Evolutionary conservation across 2,329 filamentous ascomycete genomes (phyloP).

Genomic region (Curvularia hawaiiensis): DNA sequence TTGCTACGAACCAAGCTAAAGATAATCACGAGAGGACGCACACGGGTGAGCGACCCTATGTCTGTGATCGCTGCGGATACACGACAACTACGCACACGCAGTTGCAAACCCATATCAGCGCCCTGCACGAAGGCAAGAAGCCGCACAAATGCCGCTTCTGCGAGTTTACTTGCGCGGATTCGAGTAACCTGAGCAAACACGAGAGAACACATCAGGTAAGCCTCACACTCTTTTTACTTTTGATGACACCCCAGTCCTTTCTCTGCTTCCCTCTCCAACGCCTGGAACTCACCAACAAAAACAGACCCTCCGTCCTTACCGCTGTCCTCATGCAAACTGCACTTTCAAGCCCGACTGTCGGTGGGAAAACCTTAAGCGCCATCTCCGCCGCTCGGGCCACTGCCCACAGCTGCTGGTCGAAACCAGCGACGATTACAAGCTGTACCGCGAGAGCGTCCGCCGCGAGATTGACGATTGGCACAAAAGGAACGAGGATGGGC

Average conservation of each 20-base stretch:
- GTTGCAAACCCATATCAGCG: constrained; percentile 46
- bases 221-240: background rate
- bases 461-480: constrained; percentile 44
- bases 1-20: constrained; percentile 49
- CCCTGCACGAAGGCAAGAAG: constrained; percentile 45
- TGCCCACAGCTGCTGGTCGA: constrained; percentile 44
- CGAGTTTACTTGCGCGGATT: constrained; percentile 47
- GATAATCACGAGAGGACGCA: constrained; percentile 49
- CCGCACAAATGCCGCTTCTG: constrained; percentile 47
- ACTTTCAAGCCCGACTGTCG: constrained; percentile 47
- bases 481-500: constrained; percentile 33
- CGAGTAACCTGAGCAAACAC: constrained; percentile 46
- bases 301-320: constrained; percentile 44
- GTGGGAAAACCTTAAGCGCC: constrained; percentile 48
- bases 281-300: background rate
- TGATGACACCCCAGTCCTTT: background rate
- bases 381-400: constrained; percentile 44
- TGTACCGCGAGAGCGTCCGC: constrained; percentile 40
- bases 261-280: background rate
- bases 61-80: constrained; percentile 45
- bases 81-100: constrained; percentile 49
- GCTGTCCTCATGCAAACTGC: constrained; percentile 45
- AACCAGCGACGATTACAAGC: constrained; percentile 39
- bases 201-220: constrained; percentile 45
- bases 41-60: constrained; percentile 44